Conservation (phyloP, 148 eudicot genomes). For the Rhododendron henanense region DNA sequence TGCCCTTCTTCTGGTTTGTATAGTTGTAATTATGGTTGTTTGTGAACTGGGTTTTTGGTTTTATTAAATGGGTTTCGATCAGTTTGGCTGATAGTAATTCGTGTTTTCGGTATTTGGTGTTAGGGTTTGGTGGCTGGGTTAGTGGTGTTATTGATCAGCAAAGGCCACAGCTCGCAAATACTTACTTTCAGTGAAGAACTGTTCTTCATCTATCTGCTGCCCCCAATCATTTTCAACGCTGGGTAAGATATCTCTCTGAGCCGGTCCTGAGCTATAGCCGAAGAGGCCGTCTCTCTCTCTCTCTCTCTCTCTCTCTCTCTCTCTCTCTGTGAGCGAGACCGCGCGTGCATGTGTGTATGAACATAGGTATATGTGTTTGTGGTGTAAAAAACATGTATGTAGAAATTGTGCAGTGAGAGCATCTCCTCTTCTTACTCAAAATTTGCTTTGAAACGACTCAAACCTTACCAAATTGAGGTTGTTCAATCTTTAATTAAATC, state of each 20-base stretch:
- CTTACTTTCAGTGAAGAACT: slow-evolving; percentile 84
- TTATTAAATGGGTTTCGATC: neutral
- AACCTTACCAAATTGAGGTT: neutral
- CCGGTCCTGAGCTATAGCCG: neutral
- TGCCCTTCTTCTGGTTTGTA: slow-evolving; percentile 55
- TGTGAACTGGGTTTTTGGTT: neutral
- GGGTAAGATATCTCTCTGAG: slow-evolving; percentile 47
- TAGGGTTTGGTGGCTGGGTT: slow-evolving; percentile 71
- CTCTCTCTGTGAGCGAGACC: neutral
- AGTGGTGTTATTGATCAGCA: slow-evolving; percentile 52
- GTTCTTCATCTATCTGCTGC: slow-evolving; percentile 90
- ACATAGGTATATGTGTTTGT: neutral
- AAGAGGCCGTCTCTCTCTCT: neutral
- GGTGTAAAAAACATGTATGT: neutral
- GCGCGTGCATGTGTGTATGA: neutral
- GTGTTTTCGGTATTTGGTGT: neutral
- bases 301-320: neutral
- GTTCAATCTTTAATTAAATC: neutral
- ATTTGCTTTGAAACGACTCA: neutral
- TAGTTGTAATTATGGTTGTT: neutral
- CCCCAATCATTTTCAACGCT: slow-evolving; percentile 96
- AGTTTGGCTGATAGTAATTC: neutral
- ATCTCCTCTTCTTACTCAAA: neutral
- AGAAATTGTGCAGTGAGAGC: neutral
- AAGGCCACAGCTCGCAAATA: slow-evolving; percentile 63